Evolutionary conservation across 139 green algal genomes (phyloP), one percentile per base, ranked within the genome.

Genomic region (Nannochloris sp.): DNA sequence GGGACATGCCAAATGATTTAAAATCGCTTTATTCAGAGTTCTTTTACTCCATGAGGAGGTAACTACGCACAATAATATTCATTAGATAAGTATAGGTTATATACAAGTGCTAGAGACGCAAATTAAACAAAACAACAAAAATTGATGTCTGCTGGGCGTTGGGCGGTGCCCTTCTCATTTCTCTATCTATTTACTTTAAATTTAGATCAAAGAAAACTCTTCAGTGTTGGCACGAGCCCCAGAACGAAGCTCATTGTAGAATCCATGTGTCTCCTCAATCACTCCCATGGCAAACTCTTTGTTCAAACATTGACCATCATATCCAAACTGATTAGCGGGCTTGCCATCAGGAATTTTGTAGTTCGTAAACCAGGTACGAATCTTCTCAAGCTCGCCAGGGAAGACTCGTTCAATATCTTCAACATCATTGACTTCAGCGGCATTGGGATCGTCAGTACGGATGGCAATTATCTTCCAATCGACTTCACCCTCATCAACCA

Each of bases 331-430:
- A 81, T 98, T 99, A 23, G 74, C 72, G 27, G 87, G 86, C 86
- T 98, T 98, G 77, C 93, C 93, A 69, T 98, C 93, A 39, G 93
- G 93, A 23, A 89, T 97, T 83, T 99, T 99, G 88, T 99, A 99
- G 78, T 98, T 92, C 10, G 89, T 79, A 90, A 98, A 99, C 93
- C 93, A 99, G 54, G 84, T 82, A 35, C 86, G 62, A 29, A 99
- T 89, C 75, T 93, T 93, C 61, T 93, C 64, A 46, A 99, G 81
- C 80, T 95, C 87, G 33, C 93, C 93, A 4, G 93, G 93, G 70
- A 97, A 91, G 60, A 92, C 83, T 62, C 89, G 83, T 85, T 99
- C 93, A 4, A 99, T 88, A 65, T 97, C 92, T 70, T 91, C 93
- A 13, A 98, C 80, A 70, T 95, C 88, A 79, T 97, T 96, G 31